Evolutionary conservation across 2,329 filamentous ascomycete genomes (phyloP).

Genomic region (Verticillium dahliae): DNA sequence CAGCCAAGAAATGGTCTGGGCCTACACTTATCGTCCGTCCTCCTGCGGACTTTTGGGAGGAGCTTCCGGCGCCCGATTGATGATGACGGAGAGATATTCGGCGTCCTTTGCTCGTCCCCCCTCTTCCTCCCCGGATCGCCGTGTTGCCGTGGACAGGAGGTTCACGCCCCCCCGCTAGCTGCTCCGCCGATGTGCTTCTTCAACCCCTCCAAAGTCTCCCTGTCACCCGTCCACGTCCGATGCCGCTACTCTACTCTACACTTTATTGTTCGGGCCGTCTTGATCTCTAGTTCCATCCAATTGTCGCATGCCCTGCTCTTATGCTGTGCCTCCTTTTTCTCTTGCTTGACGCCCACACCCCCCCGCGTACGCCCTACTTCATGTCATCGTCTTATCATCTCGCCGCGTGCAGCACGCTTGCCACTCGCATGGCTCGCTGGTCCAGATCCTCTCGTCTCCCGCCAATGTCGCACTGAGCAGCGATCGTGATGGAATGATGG

Average conservation of each 20-base stretch:
- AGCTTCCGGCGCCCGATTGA: neutral
- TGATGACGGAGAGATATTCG: neutral
- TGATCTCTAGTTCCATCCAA: neutral
- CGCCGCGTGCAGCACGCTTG: neutral
- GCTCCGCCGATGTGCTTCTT: neutral
- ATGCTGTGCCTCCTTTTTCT: neutral
- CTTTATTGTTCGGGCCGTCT: neutral
- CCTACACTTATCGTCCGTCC: neutral
- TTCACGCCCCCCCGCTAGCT: neutral
- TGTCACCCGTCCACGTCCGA: neutral
- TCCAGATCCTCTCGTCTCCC: neutral
- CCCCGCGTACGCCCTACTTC: neutral
- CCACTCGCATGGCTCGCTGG: neutral
- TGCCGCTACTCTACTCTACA: neutral
- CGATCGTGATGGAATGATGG: neutral
- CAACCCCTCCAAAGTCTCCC: neutral
- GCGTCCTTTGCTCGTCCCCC: neutral
- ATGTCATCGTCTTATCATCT: neutral
- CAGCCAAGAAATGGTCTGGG: neutral
- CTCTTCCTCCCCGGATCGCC: neutral
- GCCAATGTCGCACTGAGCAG: neutral
- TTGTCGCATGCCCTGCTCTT: neutral
- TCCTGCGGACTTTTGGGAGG: neutral
- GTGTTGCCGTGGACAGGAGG: neutral
- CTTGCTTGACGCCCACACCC: neutral